phyloP scores from a whole-genome alignment of 2,329 filamentous ascomycete species.

The Amauroascus niger region DNA sequence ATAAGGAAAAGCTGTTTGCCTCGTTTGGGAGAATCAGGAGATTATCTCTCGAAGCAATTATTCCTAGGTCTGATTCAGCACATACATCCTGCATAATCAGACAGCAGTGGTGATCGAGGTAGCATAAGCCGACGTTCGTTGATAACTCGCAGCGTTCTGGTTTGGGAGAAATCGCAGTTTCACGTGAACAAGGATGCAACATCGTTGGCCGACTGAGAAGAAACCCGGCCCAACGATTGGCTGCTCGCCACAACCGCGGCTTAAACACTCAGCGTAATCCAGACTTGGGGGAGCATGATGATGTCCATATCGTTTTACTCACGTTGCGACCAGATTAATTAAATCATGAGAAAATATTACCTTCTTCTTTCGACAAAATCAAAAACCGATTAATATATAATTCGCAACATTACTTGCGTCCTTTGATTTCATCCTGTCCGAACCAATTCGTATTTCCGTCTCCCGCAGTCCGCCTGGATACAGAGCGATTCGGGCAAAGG shows the following conservation, averaged over 20 bases:
- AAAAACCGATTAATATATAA: background rate
- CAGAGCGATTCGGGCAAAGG: background rate
- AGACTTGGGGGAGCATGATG: background rate
- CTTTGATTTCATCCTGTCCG: background rate
- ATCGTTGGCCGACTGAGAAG: background rate
- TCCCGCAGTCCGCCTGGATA: background rate
- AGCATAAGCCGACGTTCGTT: too few species aligned
- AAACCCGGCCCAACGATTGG: background rate
- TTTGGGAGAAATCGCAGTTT: background rate
- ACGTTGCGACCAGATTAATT: background rate
- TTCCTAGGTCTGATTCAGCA: too few species aligned
- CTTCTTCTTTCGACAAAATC: background rate
- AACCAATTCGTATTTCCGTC: background rate
- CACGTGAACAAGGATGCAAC: background rate
- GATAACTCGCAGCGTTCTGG: too few species aligned
- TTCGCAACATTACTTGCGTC: background rate
- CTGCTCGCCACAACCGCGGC: conserved; percentile 9
- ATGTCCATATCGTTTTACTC: background rate
- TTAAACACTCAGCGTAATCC: background rate
- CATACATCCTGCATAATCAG: too few species aligned
- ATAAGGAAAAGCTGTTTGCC: background rate
- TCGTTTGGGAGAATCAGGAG: background rate
- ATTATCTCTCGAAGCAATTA: too few species aligned
- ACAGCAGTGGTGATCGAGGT: too few species aligned
- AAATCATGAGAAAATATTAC: background rate